Base-by-base conservation (phyloP, 768 basidiomycete genomes). In the Termitomyces sp. region DNA sequence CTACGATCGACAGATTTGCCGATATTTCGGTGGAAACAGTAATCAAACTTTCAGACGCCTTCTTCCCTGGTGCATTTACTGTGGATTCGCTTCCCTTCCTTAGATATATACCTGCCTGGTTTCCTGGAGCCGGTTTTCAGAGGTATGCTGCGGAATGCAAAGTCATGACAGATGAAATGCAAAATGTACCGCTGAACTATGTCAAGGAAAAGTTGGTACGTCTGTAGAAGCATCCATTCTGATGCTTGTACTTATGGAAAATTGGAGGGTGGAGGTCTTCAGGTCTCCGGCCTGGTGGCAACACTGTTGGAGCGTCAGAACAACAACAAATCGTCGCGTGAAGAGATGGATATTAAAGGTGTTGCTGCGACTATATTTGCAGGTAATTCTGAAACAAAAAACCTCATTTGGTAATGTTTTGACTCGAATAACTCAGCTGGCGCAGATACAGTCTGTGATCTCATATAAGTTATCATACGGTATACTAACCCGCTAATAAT, bases 71-170 rank as follows among this genome's bases (percentile, higher is more conserved):
- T 20, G 66, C 65, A 5, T 53, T 58, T 10, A 32, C 67, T 1
- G 68, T 72, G 32, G 71, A 75, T 33, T 28, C 65, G 0, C 63
- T 75, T 30, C 71, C 72, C 16, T 46, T 68, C 55, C 70, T 78
- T 12, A 67, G 70, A 35, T 57, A 73, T 50, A 30, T 77, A 10
- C 77, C 77, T 18, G 57, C 63, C 0, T 79, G 77, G 77, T 61
- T 73, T 36, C 74, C 74, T 13, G 73, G 74, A 8, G 64, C 67
- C 10, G 58, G 58, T 4, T 74, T 74, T 62, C 58, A 70, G 36
- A 43, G 28, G 13, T 49, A 55, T n/a, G 70, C 68, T 6, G 53
- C 43, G 28, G 49, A 55, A 5, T 51, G 52, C 26, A 59, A 62
- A 28, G 56, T 23, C 13, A 40, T 59, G 10, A 60, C 61, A 5